phyloP scores from a whole-genome alignment of 2,329 filamentous ascomycete species.

The Neopestalotiopsis rosae region DNA sequence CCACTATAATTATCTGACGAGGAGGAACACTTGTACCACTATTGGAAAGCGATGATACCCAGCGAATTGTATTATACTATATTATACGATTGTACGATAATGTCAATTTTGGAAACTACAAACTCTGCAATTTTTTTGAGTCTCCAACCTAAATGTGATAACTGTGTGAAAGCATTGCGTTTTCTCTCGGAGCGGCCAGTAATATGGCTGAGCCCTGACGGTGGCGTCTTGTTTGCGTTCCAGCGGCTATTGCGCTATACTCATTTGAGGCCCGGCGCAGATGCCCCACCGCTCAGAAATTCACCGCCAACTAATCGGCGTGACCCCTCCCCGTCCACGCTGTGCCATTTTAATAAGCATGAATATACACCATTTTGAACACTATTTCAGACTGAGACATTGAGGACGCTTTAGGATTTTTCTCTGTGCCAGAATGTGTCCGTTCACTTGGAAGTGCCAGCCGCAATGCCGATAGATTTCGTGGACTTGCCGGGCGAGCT shows the following conservation, averaged over 20 bases:
- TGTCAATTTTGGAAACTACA: neutral
- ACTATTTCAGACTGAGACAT: neutral
- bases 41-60: neutral
- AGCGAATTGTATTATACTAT: neutral
- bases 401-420: neutral
- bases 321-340: neutral
- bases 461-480: neutral
- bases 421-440: neutral
- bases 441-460: neutral
- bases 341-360: neutral
- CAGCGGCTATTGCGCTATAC: neutral
- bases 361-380: neutral
- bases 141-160: neutral
- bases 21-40: conserved; percentile 7
- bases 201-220: no score
- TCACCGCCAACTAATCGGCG: neutral
- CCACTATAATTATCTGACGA: no score
- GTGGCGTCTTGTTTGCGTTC: neutral
- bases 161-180: neutral
- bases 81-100: conserved; percentile 3
- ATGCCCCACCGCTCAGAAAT: neutral
- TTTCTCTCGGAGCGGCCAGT: neutral
- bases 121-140: neutral
- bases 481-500: conserved; percentile 20
- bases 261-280: neutral